phyloP scores from a whole-genome alignment of 2,329 filamentous ascomycete species.

The Xylariaceae sp. region DNA sequence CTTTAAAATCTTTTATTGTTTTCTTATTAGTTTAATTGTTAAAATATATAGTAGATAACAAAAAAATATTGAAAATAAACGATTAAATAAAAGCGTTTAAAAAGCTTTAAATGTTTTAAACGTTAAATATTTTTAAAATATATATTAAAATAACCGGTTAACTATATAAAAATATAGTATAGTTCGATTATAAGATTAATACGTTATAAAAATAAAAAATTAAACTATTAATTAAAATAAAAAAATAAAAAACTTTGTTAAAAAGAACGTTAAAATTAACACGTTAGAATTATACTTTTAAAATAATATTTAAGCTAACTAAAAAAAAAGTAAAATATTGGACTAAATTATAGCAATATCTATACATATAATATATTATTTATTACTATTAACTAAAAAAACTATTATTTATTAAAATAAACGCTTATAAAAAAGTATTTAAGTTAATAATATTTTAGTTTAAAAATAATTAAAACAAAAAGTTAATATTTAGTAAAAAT shows the following conservation, averaged over 20 bases:
- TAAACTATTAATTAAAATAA: not conserved
- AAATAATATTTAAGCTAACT: too few relatives aligned
- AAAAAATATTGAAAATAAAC: not conserved
- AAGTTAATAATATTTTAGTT: too few relatives aligned
- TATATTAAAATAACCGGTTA: not conserved
- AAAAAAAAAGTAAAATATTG: not conserved
- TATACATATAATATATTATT: too few relatives aligned
- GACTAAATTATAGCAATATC: too few relatives aligned
- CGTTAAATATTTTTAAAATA: not conserved
- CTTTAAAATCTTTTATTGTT: not conserved
- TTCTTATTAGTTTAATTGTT: not conserved
- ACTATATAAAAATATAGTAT: not conserved
- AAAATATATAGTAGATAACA: not conserved
- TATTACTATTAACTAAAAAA: too few relatives aligned
- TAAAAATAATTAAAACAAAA: too few relatives aligned
- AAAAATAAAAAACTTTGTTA: too few relatives aligned
- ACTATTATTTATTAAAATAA: too few relatives aligned
- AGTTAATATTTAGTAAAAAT: too few relatives aligned
- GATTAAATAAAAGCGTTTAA: not conserved
- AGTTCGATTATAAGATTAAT: not conserved
- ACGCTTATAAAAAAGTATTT: too few relatives aligned
- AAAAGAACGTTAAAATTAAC: too few relatives aligned
- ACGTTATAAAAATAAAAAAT: constrained; percentile 1
- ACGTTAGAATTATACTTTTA: too few relatives aligned
- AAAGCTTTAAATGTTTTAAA: not conserved